Evolutionary conservation across 2,329 filamentous ascomycete genomes (phyloP).

Genomic region (Venturia carpophila): DNA sequence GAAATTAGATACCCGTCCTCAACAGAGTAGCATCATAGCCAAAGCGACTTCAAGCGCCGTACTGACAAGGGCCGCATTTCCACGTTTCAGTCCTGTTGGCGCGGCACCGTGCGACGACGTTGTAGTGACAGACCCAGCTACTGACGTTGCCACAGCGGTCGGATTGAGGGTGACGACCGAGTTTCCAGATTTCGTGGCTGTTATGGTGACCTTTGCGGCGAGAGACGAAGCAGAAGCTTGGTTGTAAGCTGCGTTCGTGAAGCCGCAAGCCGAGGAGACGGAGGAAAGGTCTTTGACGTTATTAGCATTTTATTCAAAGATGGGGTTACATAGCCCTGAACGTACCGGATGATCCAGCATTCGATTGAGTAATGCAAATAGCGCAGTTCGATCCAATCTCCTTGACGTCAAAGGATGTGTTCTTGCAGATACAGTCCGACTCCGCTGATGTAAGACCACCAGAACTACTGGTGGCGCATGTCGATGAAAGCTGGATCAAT

Average conservation of each 20-base stretch:
- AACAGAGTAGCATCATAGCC: constrained; percentile 10
- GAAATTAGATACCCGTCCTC: not conserved
- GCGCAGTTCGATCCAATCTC: constrained; percentile 14
- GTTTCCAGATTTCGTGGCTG: constrained; percentile 12
- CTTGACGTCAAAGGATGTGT: constrained; percentile 15
- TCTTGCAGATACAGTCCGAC: constrained; percentile 16
- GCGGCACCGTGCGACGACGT: not conserved
- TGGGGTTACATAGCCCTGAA: not conserved
- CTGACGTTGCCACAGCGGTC: not conserved
- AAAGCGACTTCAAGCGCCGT: constrained; percentile 10
- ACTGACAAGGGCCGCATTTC: constrained; percentile 3
- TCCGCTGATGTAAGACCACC: constrained; percentile 3
- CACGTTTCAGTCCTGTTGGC: not conserved
- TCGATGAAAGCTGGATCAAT: constrained; percentile 7
- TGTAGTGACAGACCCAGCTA: not conserved
- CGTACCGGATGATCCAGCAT: constrained; percentile 9
- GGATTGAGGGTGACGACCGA: constrained; percentile 5
- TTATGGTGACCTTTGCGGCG: constrained; percentile 13
- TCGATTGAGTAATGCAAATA: constrained; percentile 15
- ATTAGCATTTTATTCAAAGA: not conserved
- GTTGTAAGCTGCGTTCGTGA: constrained; percentile 14
- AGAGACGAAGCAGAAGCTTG: constrained; percentile 12
- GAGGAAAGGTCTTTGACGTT: constrained; percentile 6
- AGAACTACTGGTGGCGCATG: not conserved
- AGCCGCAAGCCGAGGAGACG: constrained; percentile 13